Base-by-base conservation (phyloP, 1,139 yeast genomes). In the Kazachstania sp. region DNA sequence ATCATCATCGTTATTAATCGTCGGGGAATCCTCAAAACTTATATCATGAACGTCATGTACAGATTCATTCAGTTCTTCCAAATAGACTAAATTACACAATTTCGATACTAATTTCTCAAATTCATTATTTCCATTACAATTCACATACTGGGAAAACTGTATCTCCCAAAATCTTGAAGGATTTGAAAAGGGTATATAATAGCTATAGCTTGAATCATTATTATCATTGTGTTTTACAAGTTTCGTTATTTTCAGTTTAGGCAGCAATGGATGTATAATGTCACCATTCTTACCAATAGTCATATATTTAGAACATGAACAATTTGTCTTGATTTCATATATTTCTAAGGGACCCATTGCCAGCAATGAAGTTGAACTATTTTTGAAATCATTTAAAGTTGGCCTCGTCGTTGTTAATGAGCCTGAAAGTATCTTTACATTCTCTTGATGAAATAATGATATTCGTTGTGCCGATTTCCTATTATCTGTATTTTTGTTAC, bases 101-200 rank as follows among this genome's bases (percentile, higher is more conserved):
- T 49, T 47, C 8, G 56, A 44, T 3, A 63, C 52, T 4, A 56
- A 56, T 12, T 40, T 23, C 45, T 61, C 64, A 39, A 63, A 61
- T 7, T 52, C 56, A 2, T 28, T 20, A 2, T 44, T 43, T 2
- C 49, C 47, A 7, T 37, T 36, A 11, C 18, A 34, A 15, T 48
- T 23, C 3, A 23, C 29, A 12, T 43, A 32, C 18, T 34, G 31
- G 28, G 56, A 44, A 48, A 63, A 63, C 20, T 58, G 58, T 15
- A 63, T 53, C 43, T 57, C 58, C 68, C 68, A 64, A 39, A 49
- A 55, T 35, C 66, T 40, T 36, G 57, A 59, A 7, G 66, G 67
- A 44, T 61, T 63, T 45, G 54, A 57, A 31, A 61, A 56, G 3
- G 56, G 45, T 4, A 63, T 54, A 15, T 54, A 49, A 34, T 53